Base-by-base conservation (phyloP, 257 asterid species). In the Dorcoceras hygrometricum region DNA sequence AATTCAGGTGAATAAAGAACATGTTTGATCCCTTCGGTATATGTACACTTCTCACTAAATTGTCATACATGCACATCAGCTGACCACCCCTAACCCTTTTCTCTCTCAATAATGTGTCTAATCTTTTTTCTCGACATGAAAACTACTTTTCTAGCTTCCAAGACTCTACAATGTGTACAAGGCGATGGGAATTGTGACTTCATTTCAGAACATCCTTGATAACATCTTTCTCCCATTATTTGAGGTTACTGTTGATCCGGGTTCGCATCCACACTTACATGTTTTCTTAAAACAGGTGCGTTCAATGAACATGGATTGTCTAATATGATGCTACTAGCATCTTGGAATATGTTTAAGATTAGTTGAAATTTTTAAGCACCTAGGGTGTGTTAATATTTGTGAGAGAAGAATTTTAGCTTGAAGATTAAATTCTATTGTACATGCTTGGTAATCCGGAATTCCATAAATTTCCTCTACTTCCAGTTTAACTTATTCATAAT, bases 131-230 rank as follows among this genome's bases (percentile, higher is more conserved):
- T 66, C 34, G 56, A 66, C 69, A 10, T 56, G 72, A 69, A 53
- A 69, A 67, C 75, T 73, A 31, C 6, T 31, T 6, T 1, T 34
- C 27, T 80, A 93, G 99, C 97, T 93, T 74, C 99, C 99, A n/a
- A 83, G 96, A 75, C 92, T 93, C 51, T 93, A 93, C 87, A 93
- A 93, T 64, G 69, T 93, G 72, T 93, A 93, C 92, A 93, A 83
- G 88, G 97, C 86, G 66, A 93, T 93, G 99, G 99, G 99, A 32
- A 90, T 90, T 48, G 97, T 93, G 77, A 93, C 99, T 72, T 88
- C 99, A 36, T 93, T 93, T 79, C 97, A 93, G 80, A 90, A 90
- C 82, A 93, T 90, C 78, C 97, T 93, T 9, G 99, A 93, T 76
- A 93, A 93, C 77, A 82, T 93, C 79, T 93, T 93, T 75, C 81